These are phyloP conservation scores for Lasiodiplodia citricola DNA, from an alignment of 2,329 filamentous ascomycete species.

Conservation along the genomic window DNA sequence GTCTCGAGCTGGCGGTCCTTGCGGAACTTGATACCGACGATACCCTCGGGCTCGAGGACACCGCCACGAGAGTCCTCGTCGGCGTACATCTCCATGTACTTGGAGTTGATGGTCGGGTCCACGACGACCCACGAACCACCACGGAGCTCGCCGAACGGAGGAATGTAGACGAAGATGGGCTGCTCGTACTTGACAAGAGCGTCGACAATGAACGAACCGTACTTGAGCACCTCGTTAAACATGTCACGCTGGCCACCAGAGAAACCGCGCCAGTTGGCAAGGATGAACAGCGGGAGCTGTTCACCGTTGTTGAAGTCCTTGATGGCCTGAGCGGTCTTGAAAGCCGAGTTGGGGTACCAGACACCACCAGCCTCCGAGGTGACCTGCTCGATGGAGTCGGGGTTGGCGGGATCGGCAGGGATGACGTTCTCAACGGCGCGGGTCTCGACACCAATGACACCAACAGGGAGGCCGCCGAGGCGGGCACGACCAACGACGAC, in stretches of 20 bases:
- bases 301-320: slow-evolving; percentile 99
- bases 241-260: slow-evolving; percentile 99
- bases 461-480: slow-evolving; percentile 95
- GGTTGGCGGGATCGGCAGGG: slow-evolving; percentile 95
- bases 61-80: slow-evolving; percentile 93
- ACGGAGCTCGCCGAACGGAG: slow-evolving; percentile 93
- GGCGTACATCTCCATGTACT: slow-evolving; percentile 99
- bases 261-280: slow-evolving; percentile 99
- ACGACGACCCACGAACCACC: slow-evolving; percentile 99
- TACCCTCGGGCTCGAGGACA: slow-evolving; percentile 97
- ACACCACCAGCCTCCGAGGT: slow-evolving; percentile 95
- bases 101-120: slow-evolving; percentile 96
- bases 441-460: slow-evolving; percentile 96
- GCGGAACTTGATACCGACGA: slow-evolving; percentile 97
- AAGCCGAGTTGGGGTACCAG: slow-evolving; percentile 99
- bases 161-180: slow-evolving; percentile 98
- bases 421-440: slow-evolving; percentile 96
- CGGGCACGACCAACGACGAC: slow-evolving; percentile 96
- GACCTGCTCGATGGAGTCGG: slow-evolving; percentile 96
- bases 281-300: slow-evolving; percentile 97
- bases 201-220: slow-evolving; percentile 98
- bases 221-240: slow-evolving; percentile 99
- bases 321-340: slow-evolving; percentile 99
- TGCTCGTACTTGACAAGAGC: slow-evolving; percentile 98
- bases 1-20: slow-evolving; percentile 97